Percentiles rank a stretch among this genome's conserved stretches.
Conservation (phyloP, 2,329 filamentous ascomycete genomes). For the Aspergillus terreus region DNA sequence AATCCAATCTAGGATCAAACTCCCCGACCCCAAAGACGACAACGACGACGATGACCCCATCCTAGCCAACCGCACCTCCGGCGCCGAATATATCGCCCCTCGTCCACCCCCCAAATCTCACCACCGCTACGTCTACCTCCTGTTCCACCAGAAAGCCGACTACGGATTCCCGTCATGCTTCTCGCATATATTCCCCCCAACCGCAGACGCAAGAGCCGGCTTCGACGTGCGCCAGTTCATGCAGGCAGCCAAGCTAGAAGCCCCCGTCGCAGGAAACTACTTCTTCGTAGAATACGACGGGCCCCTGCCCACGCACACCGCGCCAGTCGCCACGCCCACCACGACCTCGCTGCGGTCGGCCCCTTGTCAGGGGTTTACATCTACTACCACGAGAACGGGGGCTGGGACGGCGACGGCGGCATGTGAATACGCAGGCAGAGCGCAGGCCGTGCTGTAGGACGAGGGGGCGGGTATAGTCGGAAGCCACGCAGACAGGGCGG, state of each 20-base stretch:
- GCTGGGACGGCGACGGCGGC: slow-evolving; percentile 14
- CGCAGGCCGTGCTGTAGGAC: slow-evolving; percentile 11
- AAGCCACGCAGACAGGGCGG: slow-evolving; percentile 1
- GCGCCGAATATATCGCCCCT: slow-evolving; percentile 27
- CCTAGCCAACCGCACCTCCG: slow-evolving; percentile 2
- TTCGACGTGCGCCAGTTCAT: slow-evolving; percentile 37
- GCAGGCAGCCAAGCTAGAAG: slow-evolving; percentile 24
- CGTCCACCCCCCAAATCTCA: slow-evolving; percentile 21
- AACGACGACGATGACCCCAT: background rate
- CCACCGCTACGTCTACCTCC: slow-evolving; percentile 31
- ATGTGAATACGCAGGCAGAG: slow-evolving; percentile 8
- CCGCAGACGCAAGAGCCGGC: slow-evolving; percentile 19
- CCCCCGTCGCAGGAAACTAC: slow-evolving; percentile 36
- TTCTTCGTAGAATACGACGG: slow-evolving; percentile 34
- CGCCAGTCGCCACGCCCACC: too few species aligned
- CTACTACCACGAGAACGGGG: slow-evolving; percentile 1
- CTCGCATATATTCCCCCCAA: slow-evolving; percentile 25
- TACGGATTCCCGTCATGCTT: slow-evolving; percentile 32
- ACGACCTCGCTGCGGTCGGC: background rate
- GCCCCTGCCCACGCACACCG: background rate
- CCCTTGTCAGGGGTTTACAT: background rate
- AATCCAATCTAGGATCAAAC: too few species aligned
- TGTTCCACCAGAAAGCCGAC: slow-evolving; percentile 22
- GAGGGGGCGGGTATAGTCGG: background rate
- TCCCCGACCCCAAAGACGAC: background rate